Conservation (phyloP, 2,329 filamentous ascomycete species). For the Cladosporium colombiae region DNA sequence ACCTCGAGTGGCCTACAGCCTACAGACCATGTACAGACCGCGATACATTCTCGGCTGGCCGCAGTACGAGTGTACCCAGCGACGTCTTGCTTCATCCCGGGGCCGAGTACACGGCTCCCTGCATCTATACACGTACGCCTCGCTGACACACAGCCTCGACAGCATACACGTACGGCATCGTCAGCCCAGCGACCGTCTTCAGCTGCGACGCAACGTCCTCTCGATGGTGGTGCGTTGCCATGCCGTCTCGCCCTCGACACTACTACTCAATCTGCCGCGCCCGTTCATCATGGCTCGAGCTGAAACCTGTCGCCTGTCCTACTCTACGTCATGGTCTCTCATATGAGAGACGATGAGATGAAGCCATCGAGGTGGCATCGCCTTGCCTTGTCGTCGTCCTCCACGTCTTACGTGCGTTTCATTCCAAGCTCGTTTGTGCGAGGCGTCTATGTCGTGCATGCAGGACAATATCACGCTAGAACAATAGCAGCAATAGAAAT, state of each 20-base stretch:
- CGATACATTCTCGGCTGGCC: background rate
- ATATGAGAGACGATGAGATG: background rate
- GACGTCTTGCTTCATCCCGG: background rate
- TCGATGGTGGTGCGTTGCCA: background rate
- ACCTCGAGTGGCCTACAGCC: background rate
- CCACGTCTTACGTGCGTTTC: background rate
- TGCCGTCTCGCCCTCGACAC: background rate
- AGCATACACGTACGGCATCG: background rate
- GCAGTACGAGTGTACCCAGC: background rate
- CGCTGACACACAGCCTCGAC: slow-evolving; percentile 1
- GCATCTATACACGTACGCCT: background rate
- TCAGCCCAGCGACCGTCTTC: slow-evolving; percentile 8
- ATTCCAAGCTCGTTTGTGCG: background rate
- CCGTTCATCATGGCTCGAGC: slow-evolving; percentile 6
- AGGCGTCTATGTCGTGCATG: background rate
- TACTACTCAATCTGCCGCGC: slow-evolving; percentile 12
- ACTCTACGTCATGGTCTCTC: background rate
- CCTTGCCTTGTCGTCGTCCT: background rate
- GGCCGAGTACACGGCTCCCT: background rate
- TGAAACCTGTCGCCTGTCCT: slow-evolving; percentile 3
- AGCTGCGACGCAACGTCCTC: slow-evolving; percentile 8
- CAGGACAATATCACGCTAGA: background rate
- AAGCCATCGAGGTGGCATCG: background rate
- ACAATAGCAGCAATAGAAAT: background rate
- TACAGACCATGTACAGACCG: too few species aligned